Evolutionary conservation across 73 alveolate genomes (phyloP).

Genomic region (Stentor roeselii): DNA sequence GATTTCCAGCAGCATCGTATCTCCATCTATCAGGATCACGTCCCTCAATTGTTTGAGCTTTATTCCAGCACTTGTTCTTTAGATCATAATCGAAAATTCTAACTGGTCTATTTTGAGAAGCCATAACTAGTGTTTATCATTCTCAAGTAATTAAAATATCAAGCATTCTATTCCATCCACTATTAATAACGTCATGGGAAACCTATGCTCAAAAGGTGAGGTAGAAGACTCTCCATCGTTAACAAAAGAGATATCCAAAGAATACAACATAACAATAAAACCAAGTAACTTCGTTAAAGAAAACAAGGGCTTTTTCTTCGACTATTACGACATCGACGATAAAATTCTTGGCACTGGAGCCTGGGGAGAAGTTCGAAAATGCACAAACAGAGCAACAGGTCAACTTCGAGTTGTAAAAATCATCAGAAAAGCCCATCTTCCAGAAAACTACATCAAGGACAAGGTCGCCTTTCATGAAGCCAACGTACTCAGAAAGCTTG

Average conservation of each 20-base stretch:
- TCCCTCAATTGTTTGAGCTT: slow-evolving; percentile 65
- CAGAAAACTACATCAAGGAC: neutral
- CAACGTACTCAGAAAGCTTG: neutral
- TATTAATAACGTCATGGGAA: too few species aligned
- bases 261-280: too few species aligned
- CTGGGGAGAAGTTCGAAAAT: slow-evolving; percentile 4
- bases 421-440: neutral
- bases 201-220: neutral
- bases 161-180: too few species aligned
- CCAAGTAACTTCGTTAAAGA: neutral
- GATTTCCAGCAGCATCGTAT: slow-evolving; percentile 93
- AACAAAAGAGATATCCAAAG: neutral
- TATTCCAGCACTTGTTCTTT: slow-evolving; percentile 26
- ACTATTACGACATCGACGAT: neutral
- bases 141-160: too few species aligned
- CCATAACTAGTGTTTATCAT: too few species aligned
- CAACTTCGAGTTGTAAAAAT: slow-evolving; percentile 22
- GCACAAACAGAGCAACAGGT: neutral
- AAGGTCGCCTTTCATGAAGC: neutral
- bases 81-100: slow-evolving; percentile 10
- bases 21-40: slow-evolving; percentile 96
- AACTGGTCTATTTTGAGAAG: neutral
- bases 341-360: slow-evolving; percentile 1
- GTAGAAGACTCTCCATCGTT: neutral
- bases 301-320: neutral